These are phyloP conservation scores for Myriosclerotinia duriaeana DNA, from an alignment of 2,329 filamentous ascomycete genomes.

Conservation along the genomic window DNA sequence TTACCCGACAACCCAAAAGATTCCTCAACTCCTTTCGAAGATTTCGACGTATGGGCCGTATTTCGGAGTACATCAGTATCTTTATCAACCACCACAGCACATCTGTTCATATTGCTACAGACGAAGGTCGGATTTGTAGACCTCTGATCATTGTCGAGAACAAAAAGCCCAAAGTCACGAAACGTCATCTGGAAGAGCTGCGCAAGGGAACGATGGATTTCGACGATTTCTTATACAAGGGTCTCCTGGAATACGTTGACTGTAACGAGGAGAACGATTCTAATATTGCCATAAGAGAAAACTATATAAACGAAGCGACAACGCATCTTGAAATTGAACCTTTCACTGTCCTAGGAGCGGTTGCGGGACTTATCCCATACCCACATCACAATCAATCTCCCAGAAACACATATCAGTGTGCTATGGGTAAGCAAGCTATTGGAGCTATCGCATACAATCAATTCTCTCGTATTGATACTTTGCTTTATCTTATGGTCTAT, in stretches of 20 bases:
- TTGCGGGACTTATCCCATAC: conserved; percentile 94
- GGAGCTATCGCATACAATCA: conserved; percentile 98
- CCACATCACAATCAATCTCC: conserved; percentile 99
- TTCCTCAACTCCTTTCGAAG: conserved; percentile 85
- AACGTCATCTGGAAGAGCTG: conserved; percentile 75
- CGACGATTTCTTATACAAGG: conserved; percentile 87
- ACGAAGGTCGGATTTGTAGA: conserved; percentile 94
- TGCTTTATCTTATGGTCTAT: conserved; percentile 96
- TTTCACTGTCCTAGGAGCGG: conserved; percentile 92
- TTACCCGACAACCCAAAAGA: conserved; percentile 80
- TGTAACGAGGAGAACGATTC: conserved; percentile 98
- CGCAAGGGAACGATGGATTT: conserved; percentile 84
- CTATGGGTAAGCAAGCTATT: conserved; percentile 99
- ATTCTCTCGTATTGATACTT: conserved; percentile 92
- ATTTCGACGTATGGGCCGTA: conserved; percentile 82
- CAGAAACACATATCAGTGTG: conserved; percentile 97
- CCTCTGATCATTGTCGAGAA: conserved; percentile 95
- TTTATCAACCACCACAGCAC: conserved; percentile 92
- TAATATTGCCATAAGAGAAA: conserved; percentile 86
- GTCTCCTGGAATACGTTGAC: conserved; percentile 93
- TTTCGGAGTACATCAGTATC: conserved; percentile 95
- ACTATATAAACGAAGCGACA: conserved; percentile 76
- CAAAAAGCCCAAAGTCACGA: conserved; percentile 75
- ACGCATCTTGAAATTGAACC: conserved; percentile 98
- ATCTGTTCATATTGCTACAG: conserved; percentile 91